Evolutionary conservation across 257 asterid genomes (phyloP), one percentile per base, ranked within the genome.

Genomic region (Plectranthus barbatus): DNA sequence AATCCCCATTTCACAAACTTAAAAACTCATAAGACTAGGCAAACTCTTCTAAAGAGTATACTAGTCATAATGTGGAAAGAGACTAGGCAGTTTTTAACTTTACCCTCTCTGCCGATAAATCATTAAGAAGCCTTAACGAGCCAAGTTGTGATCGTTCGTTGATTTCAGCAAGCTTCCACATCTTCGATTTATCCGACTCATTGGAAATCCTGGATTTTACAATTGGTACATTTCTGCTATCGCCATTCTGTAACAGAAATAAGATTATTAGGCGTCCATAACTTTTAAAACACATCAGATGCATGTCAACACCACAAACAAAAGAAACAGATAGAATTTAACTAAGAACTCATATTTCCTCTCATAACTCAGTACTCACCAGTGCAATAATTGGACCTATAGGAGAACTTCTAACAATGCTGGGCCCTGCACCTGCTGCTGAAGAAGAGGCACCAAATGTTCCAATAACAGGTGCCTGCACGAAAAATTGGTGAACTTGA

Each of bases 111-210:
- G 83, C 36, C 57, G 73, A 67, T 47, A 78, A 56, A 73, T 63
- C 59, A 52, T 85, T 89, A 63, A 89, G 91, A 50, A 87, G 89
- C 79, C 69, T 77, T 76, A 72, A 56, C 20, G 84, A 74, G 42
- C 77, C 87, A 42, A 78, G 78, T 62, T 81, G 86, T 61, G 83
- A 77, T 61, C 79, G 73, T 73, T 85, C 84, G 1, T 44, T 71
- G 37, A 87, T 76, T 69, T 84, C 92, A 58, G 79, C 62, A 44
- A 70, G 75, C 85, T 79, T 80, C 87, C 83, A 80, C 52, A 73
- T 78, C 72, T 77, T 84, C 20, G 83, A 59, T 56, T 79, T 82
- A 44, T 75, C 90, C 77, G 60, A 24, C 72, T 78, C 95, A 10
- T 80, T 81, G 17, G 84, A 18, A 45, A 69, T 69, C 66, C 80